Conservation (phyloP, 176 grass and related monocot species). For the Carex pumila region DNA sequence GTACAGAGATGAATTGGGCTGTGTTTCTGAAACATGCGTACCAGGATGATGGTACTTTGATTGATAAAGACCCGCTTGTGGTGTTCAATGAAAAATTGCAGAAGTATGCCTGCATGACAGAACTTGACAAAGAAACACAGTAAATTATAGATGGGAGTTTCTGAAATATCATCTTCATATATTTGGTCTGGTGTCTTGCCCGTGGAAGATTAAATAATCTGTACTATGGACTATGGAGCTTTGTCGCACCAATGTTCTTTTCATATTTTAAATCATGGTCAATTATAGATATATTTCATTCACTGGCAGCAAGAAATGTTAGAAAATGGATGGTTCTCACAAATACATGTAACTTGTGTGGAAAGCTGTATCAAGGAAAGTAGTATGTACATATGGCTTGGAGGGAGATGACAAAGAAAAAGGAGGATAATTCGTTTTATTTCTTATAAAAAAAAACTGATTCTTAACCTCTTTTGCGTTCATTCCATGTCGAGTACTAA, state of each 20-base stretch:
- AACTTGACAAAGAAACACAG: constrained; percentile 6
- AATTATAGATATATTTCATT: too few species aligned
- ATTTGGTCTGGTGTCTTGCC: not conserved
- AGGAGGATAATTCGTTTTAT: too few species aligned
- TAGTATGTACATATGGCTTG: too few species aligned
- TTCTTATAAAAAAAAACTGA: too few species aligned
- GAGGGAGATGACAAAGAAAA: too few species aligned
- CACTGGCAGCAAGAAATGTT: too few species aligned
- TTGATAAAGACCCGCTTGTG: constrained; percentile 61
- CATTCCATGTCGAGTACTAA: not conserved
- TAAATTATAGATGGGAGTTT: not conserved
- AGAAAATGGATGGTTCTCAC: too few species aligned
- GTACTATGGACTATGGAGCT: not conserved
- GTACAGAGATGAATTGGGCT: constrained; percentile 86
- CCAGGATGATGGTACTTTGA: constrained; percentile 48
- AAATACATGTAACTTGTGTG: too few species aligned
- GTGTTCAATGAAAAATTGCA: constrained; percentile 73
- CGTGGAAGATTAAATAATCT: not conserved
- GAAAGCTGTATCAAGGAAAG: too few species aligned
- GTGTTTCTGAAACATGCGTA: constrained; percentile 73
- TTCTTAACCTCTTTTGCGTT: not conserved
- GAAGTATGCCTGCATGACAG: constrained; percentile 44
- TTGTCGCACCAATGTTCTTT: not conserved
- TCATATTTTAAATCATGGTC: not conserved
- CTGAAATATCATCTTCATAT: not conserved